phyloP scores from a whole-genome alignment of 345 rosid species.

The Moricandia moricandioides region DNA sequence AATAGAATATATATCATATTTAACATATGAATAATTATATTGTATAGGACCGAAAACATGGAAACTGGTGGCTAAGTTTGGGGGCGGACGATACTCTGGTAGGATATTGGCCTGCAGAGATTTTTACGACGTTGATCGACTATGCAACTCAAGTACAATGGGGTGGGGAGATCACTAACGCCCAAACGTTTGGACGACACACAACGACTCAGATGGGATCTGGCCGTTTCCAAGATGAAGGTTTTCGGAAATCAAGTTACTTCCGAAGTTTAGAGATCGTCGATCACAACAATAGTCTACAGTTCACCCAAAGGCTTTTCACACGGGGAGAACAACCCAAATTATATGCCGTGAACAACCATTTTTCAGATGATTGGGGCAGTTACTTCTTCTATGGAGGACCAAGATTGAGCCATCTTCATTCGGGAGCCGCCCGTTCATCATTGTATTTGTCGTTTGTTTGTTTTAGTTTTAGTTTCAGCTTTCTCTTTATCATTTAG shows the following conservation, averaged over 20 bases:
- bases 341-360: not conserved
- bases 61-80: conserved; percentile 5
- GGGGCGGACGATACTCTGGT: not conserved
- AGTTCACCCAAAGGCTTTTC: not conserved
- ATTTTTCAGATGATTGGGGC: not conserved
- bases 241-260: not conserved
- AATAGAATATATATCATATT: not conserved
- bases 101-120: not conserved
- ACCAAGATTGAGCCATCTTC: not conserved
- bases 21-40: not conserved
- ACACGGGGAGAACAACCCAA: not conserved
- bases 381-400: not conserved
- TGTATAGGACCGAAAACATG: not conserved
- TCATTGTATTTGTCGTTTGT: not conserved
- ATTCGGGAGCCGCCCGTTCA: not conserved
- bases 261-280: not conserved
- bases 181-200: not conserved
- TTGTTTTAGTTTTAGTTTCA: not conserved
- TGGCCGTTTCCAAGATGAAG: not conserved
- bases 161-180: not conserved
- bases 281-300: not conserved
- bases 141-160: not conserved
- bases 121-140: not conserved
- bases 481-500: not conserved
- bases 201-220: conserved; percentile 2